These are phyloP conservation scores for Podila epicladia DNA, from an alignment of 192 early-diverging fungal species.

Conservation along the genomic window DNA sequence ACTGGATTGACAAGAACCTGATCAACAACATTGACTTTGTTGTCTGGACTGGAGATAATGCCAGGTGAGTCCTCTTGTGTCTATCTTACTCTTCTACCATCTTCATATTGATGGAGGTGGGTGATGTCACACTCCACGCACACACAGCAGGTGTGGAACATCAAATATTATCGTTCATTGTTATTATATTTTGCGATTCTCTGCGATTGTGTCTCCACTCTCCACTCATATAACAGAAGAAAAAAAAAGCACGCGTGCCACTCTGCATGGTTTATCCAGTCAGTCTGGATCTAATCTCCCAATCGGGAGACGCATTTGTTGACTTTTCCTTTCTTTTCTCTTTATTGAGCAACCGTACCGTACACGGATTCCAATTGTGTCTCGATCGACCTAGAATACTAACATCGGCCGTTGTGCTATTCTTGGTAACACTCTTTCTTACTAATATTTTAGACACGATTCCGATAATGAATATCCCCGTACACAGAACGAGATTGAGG, in stretches of 20 bases:
- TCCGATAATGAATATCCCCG: slow-evolving; percentile 71
- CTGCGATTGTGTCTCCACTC: too few species aligned
- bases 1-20: slow-evolving; percentile 63
- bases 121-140: background rate
- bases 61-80: slow-evolving; percentile 50
- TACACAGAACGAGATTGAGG: slow-evolving; percentile 66
- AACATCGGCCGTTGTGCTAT: too few species aligned
- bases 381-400: too few species aligned
- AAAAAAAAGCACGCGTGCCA: too few species aligned
- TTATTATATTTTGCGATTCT: too few species aligned
- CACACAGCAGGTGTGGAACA: too few species aligned
- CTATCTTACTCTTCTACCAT: background rate
- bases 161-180: too few species aligned
- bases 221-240: too few species aligned
- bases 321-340: background rate
- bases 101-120: background rate
- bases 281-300: too few species aligned
- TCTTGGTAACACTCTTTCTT: background rate
- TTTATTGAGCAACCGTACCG: background rate
- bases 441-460: slow-evolving; percentile 66
- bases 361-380: too few species aligned
- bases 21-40: slow-evolving; percentile 74
- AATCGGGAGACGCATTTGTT: background rate
- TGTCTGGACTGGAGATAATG: slow-evolving; percentile 82
- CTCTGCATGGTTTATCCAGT: too few species aligned